Percentiles rank a stretch among this genome's conserved stretches.
These are phyloP conservation scores for Carpediemonas membranifera DNA, from an alignment of 78 protist species.

Conservation along the genomic window DNA sequence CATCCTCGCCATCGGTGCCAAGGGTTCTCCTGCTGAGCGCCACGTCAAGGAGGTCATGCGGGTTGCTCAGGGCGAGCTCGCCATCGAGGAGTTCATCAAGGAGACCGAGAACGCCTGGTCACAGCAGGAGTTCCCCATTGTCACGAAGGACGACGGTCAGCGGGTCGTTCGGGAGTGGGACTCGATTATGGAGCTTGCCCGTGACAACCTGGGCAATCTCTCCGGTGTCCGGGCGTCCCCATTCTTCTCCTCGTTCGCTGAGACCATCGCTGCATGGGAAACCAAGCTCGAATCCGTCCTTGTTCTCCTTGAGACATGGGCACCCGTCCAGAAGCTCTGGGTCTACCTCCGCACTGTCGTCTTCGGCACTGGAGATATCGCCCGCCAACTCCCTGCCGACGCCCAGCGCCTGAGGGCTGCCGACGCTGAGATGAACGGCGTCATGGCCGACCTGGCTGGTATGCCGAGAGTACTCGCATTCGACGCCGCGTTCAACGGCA, in stretches of 20 bases:
- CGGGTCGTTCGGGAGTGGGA: too few species aligned
- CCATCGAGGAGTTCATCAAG: constrained; percentile 74
- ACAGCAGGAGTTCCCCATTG: constrained; percentile 58
- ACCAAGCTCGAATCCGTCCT: too few species aligned
- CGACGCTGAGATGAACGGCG: constrained; percentile 64
- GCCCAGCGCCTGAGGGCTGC: constrained; percentile 48
- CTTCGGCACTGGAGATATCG: constrained; percentile 73
- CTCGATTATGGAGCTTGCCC: too few species aligned
- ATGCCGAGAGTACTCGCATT: constrained; percentile 59
- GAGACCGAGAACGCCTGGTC: constrained; percentile 72
- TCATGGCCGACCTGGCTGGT: constrained; percentile 55
- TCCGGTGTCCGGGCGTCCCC: too few species aligned
- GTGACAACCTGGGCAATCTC: too few species aligned
- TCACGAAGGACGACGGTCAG: too few species aligned
- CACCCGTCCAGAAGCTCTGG: constrained; percentile 89
- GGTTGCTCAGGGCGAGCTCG: constrained; percentile 88
- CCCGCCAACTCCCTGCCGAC: constrained; percentile 68
- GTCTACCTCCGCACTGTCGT: constrained; percentile 87
- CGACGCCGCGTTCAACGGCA: constrained; percentile 36
- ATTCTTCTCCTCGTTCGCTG: too few species aligned
- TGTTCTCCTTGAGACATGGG: constrained; percentile 70
- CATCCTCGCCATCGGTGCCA: too few species aligned
- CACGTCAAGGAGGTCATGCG: constrained; percentile 65
- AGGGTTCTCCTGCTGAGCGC: too few species aligned
- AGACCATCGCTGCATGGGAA: too few species aligned